A percentile compares a stretch with the other conserved stretches of the same genome.
Conservation (phyloP, 2,329 filamentous ascomycete species). For the Scedosporium minutisporum region DNA sequence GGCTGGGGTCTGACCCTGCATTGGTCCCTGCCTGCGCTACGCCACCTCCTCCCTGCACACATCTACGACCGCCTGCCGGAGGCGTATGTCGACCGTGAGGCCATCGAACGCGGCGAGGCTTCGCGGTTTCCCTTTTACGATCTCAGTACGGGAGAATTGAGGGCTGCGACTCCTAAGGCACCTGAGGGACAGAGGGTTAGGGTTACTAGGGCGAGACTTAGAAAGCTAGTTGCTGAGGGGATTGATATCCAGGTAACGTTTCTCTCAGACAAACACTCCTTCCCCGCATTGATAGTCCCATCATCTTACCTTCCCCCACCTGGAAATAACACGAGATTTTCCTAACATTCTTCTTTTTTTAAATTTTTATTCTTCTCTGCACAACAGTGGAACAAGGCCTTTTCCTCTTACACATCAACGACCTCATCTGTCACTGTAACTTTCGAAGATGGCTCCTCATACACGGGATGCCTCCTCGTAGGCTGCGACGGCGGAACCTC, state of each 20-base stretch:
- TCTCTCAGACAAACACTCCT: background rate
- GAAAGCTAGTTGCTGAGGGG: slow-evolving; percentile 32
- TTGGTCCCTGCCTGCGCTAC: slow-evolving; percentile 47
- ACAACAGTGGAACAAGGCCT: slow-evolving; percentile 28
- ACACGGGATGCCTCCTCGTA: slow-evolving; percentile 32
- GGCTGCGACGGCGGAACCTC: slow-evolving; percentile 43
- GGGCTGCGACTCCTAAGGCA: slow-evolving; percentile 29
- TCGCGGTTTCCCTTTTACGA: slow-evolving; percentile 48
- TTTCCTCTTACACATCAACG: slow-evolving; percentile 21
- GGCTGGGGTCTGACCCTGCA: slow-evolving; percentile 58
- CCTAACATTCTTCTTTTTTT: background rate
- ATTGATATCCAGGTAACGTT: slow-evolving; percentile 33
- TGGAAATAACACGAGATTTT: background rate
- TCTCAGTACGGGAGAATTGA: slow-evolving; percentile 36
- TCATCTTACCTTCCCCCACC: background rate
- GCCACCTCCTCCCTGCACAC: slow-evolving; percentile 37
- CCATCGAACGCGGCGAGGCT: slow-evolving; percentile 34
- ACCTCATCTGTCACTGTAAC: slow-evolving; percentile 26
- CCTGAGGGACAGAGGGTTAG: slow-evolving; percentile 35
- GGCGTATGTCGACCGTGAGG: slow-evolving; percentile 42
- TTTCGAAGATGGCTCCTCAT: slow-evolving; percentile 36
- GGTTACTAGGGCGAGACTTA: slow-evolving; percentile 35
- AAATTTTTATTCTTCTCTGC: background rate
- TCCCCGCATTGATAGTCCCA: background rate
- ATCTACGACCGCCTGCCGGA: slow-evolving; percentile 35